These are phyloP conservation scores for Actinomucor elegans DNA, from an alignment of 371 early-diverging fungal species.

Conservation along the genomic window DNA sequence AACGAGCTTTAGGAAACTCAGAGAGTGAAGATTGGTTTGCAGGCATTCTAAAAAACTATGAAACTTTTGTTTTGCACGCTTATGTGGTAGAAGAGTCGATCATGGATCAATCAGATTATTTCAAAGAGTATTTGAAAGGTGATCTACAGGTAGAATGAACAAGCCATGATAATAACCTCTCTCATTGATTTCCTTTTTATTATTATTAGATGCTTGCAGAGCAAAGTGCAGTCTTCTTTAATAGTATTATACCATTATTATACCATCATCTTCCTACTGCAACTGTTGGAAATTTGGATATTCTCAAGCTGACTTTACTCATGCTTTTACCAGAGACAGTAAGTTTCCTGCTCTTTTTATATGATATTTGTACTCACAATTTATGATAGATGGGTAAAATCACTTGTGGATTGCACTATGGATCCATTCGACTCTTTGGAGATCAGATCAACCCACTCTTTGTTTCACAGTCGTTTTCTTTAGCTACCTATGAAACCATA, in stretches of 20 bases:
- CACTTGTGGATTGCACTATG: slow-evolving; percentile 19
- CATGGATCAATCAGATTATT: neutral
- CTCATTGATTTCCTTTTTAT: neutral
- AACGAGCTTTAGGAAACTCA: neutral
- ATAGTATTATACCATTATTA: slow-evolving; percentile 24
- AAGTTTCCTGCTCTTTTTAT: neutral
- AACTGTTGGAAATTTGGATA: slow-evolving; percentile 21
- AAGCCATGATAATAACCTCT: neutral
- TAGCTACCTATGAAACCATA: slow-evolving; percentile 23
- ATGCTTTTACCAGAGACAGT: slow-evolving; percentile 38
- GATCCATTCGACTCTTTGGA: slow-evolving; percentile 26
- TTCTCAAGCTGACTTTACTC: slow-evolving; percentile 21
- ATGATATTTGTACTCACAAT: neutral
- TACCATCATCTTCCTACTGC: slow-evolving; percentile 24
- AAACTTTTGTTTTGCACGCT: slow-evolving; percentile 12
- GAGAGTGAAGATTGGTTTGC: slow-evolving; percentile 15
- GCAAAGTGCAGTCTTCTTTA: slow-evolving; percentile 20
- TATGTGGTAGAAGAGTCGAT: slow-evolving; percentile 6
- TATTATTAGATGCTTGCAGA: slow-evolving; percentile 31
- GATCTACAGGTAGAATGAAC: slow-evolving; percentile 30
- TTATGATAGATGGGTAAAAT: slow-evolving; percentile 20
- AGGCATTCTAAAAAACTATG: slow-evolving; percentile 10
- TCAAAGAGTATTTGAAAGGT: slow-evolving; percentile 18
- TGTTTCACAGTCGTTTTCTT: slow-evolving; percentile 11
- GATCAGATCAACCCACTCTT: slow-evolving; percentile 9